These are phyloP conservation scores for Hortiboletus campestris DNA, from an alignment of 768 basidiomycete species.

Conservation along the genomic window DNA sequence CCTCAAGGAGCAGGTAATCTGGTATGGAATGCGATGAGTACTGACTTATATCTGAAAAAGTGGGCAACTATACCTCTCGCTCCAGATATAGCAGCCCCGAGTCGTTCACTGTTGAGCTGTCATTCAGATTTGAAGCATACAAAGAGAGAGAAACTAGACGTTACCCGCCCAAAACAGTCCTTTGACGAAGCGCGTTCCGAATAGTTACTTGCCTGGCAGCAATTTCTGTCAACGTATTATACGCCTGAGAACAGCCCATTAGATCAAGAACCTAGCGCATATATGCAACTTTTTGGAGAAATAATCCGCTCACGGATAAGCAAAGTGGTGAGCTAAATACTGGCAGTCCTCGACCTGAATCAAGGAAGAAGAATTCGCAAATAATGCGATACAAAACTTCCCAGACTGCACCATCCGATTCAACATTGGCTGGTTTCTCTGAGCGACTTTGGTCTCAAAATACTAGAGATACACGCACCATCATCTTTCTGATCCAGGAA, in stretches of 20 bases:
- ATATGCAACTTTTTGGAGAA: constrained; percentile 19
- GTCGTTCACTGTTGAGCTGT: constrained; percentile 34
- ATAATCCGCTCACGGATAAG: constrained; percentile 22
- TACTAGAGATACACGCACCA: constrained; percentile 12
- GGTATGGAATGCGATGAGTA: background rate
- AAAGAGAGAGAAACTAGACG: background rate
- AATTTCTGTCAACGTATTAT: constrained; percentile 50
- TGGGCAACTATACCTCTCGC: constrained; percentile 42
- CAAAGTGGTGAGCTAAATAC: constrained; percentile 25
- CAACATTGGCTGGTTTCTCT: constrained; percentile 14
- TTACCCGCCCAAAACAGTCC: constrained; percentile 49
- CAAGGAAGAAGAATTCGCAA: constrained; percentile 39
- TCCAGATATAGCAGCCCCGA: constrained; percentile 49
- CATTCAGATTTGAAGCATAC: background rate
- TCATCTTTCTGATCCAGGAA: constrained; percentile 21
- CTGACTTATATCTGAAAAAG: background rate
- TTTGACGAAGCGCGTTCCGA: constrained; percentile 45
- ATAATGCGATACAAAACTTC: constrained; percentile 29
- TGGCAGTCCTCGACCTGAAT: constrained; percentile 13
- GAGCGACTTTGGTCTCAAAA: background rate
- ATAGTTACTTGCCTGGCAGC: constrained; percentile 41
- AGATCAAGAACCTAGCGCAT: constrained; percentile 24
- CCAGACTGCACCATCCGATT: constrained; percentile 27
- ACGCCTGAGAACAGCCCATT: constrained; percentile 42
- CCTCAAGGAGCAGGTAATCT: constrained; percentile 61